Conservation (phyloP, 306 rosid genomes). For the Malus domestica region DNA sequence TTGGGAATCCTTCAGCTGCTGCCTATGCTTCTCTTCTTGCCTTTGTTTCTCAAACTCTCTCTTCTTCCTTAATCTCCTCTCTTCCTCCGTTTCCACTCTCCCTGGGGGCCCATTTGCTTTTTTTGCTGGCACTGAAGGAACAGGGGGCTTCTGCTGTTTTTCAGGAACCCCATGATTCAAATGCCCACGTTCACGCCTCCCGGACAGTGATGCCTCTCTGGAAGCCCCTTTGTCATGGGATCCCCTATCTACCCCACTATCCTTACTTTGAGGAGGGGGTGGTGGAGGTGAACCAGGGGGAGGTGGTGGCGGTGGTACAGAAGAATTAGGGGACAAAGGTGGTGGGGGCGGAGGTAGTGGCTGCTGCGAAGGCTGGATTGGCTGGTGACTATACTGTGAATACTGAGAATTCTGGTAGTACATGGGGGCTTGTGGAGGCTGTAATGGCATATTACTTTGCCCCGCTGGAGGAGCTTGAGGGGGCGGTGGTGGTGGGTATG, state of each 20-base stretch:
- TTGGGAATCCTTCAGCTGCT: slow-evolving; percentile 82
- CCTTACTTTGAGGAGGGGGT: slow-evolving; percentile 37
- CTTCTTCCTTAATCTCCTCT: slow-evolving; percentile 69
- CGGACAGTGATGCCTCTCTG: slow-evolving; percentile 45
- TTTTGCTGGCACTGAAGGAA: slow-evolving; percentile 36
- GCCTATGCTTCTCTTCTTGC: slow-evolving; percentile 87
- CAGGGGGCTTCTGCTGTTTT: slow-evolving; percentile 59
- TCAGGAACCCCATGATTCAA: slow-evolving; percentile 39
- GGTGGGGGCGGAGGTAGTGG: slow-evolving; percentile 56
- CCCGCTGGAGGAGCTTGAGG: slow-evolving; percentile 40
- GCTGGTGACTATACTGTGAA: slow-evolving; percentile 40
- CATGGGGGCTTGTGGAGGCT: slow-evolving; percentile 39
- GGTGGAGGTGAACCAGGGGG: slow-evolving; percentile 65
- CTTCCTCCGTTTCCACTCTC: slow-evolving; percentile 81
- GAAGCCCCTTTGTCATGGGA: slow-evolving; percentile 35
- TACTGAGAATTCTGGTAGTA: slow-evolving; percentile 56
- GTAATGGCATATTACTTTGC: slow-evolving; percentile 20
- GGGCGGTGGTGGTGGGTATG: slow-evolving; percentile 74
- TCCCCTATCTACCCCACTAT: slow-evolving; percentile 37
- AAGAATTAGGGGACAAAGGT: slow-evolving; percentile 50
- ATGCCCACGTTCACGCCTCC: slow-evolving; percentile 55
- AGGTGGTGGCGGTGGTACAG: slow-evolving; percentile 72
- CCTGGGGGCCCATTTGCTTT: slow-evolving; percentile 47
- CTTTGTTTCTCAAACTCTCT: slow-evolving; percentile 80
- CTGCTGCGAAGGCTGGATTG: slow-evolving; percentile 34